Evolutionary conservation across 2,329 filamentous ascomycete genomes (phyloP), one percentile per base, ranked within the genome.

Genomic region (Xylaria sp.): DNA sequence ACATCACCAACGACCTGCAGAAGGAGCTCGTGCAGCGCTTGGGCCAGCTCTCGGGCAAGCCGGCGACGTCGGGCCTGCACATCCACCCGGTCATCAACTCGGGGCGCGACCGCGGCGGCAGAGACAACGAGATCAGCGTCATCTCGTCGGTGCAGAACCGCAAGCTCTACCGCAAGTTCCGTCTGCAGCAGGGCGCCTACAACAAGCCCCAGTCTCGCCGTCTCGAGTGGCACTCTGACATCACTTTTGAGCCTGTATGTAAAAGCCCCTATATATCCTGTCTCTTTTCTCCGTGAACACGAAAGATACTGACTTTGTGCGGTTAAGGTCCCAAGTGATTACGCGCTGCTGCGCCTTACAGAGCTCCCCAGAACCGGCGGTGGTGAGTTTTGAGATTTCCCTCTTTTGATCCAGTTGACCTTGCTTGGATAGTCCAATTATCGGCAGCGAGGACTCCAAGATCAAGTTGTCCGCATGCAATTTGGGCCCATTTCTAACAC

Each of bases 1-100:
- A 83, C 43, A 79, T 92, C 46, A 85, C 84, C 71, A 86, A 91
- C 75, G 87, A 89, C 1, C 83, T 90, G 1, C 89, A 91, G 74
- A 93, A 93, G 80, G 81, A 89, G 63, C 83, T 93, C 0, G 87
- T 89, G 23, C 84, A 90, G 56, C 83, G 85, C 0, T 84, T 91
- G 0, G 89, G 89, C 12, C 80, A 89, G 75, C 82, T 90, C 0
- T 83, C 86, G 0, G 87, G 88, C 65, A 88, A 88, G 68, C 88
- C 88, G 0, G 74, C 78, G 0, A 85, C 84, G 0, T 89, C 87
- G 0, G 82, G 82, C 28, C 79, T 90, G 10, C 89, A 91, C 74
- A 88, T 90, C 54, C 88, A 90, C 72, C 89, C 89, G 0, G 77
- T 90, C 33, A 82, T 79, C 79, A 88, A 87, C 78, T 83, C 85